Percentiles rank a stretch among this genome's conserved stretches.
Evolutionary conservation across 2,329 filamentous ascomycete genomes (phyloP).

Genomic region (Arthrobotrys megalospora): DNA sequence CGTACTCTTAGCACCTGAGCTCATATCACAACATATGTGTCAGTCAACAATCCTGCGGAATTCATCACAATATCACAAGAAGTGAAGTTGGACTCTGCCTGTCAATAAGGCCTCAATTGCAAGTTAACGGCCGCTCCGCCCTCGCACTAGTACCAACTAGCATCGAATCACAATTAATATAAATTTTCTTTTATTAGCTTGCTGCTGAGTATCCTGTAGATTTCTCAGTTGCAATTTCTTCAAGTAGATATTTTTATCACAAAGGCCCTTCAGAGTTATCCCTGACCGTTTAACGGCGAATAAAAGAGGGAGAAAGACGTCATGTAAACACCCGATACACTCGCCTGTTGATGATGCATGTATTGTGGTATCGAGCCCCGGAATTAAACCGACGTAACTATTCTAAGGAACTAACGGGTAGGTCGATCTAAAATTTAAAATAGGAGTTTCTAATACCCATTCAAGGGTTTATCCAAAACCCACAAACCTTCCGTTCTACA

Average conservation of each 20-base stretch:
- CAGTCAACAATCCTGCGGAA: slow-evolving; percentile 3
- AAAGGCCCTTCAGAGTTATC: background rate
- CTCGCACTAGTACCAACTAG: background rate
- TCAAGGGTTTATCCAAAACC: slow-evolving; percentile 5
- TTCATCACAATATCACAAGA: slow-evolving; percentile 20
- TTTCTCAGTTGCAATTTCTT: no score
- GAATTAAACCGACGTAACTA: slow-evolving; percentile 9
- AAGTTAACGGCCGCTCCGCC: background rate
- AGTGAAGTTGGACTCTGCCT: background rate
- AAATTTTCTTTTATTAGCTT: background rate
- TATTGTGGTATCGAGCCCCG: background rate
- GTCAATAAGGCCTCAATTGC: background rate
- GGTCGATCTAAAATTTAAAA: background rate
- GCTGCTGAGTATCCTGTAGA: background rate
- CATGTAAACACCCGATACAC: background rate
- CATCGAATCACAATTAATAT: background rate
- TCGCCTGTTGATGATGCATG: background rate
- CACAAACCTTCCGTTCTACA: slow-evolving; percentile 10
- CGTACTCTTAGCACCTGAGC: background rate
- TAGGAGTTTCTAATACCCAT: background rate
- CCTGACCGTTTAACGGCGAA: background rate
- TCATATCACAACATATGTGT: slow-evolving; percentile 18
- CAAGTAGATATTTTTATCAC: background rate
- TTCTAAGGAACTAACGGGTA: background rate
- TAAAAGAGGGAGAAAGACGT: background rate